Base-by-base conservation (phyloP, 768 basidiomycete genomes). In the Boletus rufocinnamomeus region DNA sequence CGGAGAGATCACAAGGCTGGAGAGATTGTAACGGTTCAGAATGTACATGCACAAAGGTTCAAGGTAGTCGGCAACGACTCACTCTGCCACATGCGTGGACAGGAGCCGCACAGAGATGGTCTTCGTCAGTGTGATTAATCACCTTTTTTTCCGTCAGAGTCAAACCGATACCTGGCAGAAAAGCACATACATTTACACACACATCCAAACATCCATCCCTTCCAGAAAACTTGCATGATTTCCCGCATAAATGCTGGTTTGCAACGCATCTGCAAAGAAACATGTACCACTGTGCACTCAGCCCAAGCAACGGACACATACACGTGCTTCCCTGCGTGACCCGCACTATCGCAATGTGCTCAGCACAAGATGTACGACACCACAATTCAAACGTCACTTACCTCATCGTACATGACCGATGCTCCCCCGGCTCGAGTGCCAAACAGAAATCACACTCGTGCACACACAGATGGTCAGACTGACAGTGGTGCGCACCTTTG, bases 71-170 rank as follows among this genome's bases (percentile, higher is more conserved):
- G 5, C 2, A 16, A 2, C 6, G 21, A 1, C 69, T 57, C 57
- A 80, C 86, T 77, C 79, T 69, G 23, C 83, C 85, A 54, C 86
- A 87, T 38, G 77, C 78, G 58, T 87, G 86, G 0, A 77, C 63
- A 23, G 72, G 67, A 4, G 83, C 82, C 0, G 83, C 77, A 62
- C 85, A 87, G 50, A 79, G 57, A 61, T 87, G 86, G 10, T 77
- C 79, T 0, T 75, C 76, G 8, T 78, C 84, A 2, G 52, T 40
- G 53, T 86, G 85, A 17, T 75, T 76, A 3, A 75, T 73, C 5
- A 79, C 71, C 84, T 87, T 50, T 34, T 16, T 2, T 1, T 8
- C 8, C 2, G 25, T 61, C 21, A 56, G 43, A 21, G 3, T 46
- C 6, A 8, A 25, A 45, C 21, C 1, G 14, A n/a, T 1, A 5